Evolutionary conservation across 1,284 basidiomycete genomes (phyloP), one percentile per base, ranked within the genome.

Genomic region (Athelia sp.): DNA sequence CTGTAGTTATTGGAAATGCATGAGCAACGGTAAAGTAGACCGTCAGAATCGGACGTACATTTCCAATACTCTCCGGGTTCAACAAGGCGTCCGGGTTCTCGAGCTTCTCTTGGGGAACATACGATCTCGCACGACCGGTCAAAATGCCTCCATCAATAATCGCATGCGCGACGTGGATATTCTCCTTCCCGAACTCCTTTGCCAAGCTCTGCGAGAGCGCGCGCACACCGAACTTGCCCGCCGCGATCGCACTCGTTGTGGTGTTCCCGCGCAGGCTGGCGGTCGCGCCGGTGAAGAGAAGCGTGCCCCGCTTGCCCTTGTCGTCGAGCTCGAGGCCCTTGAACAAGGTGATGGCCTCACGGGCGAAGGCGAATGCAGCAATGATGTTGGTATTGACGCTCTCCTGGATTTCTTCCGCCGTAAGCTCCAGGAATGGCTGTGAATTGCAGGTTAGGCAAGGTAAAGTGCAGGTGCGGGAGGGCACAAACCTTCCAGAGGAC

Each of bases 181-280:
- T n/a, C n/a, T n/a, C n/a, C n/a, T n/a, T n/a, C n/a, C n/a, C n/a
- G n/a, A n/a, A n/a, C n/a, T n/a, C n/a, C n/a, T n/a, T n/a, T n/a
- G n/a, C n/a, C 61, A 91, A 66, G 51, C 85, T 87, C 70, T 91
- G 88, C 11, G 80, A 79, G 44, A 91, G 65, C 0, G 82, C 82
- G 29, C 88, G 70, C 52, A 81, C 52, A 1, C 76, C 87, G 50
- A 78, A 79, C 66, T 90, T 91, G 2, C 81, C 80, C 2, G 82
- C 79, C 3, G 87, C 73, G 62, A 90, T 87, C 29, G 91, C 75
- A n/a, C n/a, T n/a, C n/a, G n/a, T n/a, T n/a, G n/a, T n/a, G n/a
- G n/a, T n/a, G n/a, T n/a, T n/a, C n/a, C n/a, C n/a, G n/a, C n/a
- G n/a, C n/a, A n/a, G n/a, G n/a, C n/a, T n/a, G n/a, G n/a, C n/a